Base-by-base conservation (phyloP, 148 eudicot species). In the Fagopyrum homotropicum region DNA sequence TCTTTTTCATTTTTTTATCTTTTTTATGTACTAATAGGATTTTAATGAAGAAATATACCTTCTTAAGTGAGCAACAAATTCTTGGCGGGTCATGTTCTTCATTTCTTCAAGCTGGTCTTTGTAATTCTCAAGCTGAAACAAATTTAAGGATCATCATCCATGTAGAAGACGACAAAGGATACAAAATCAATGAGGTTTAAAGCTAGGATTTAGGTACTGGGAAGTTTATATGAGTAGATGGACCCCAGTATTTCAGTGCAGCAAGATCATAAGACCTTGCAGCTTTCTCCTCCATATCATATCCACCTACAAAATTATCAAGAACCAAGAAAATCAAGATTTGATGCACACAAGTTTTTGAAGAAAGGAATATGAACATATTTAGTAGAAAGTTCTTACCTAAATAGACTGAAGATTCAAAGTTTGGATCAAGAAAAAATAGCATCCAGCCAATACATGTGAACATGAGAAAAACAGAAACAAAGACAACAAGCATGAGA, bases 51-150 rank as follows among this genome's bases (percentile, higher is more conserved):
- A 45, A 3, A 77, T 45, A 0, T 30, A 10, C 98, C 98, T 91
- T 83, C 98, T 87, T 77, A 93, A 82, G 75, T 91, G 93, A 70
- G 98, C 98, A 73, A 93, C 93, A 78, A 70, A 89, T 83, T 93
- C 98, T 84, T 93, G 98, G 22, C 98, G 86, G 45, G 80, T 89
- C 98, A 91, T 91, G 81, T 86, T 84, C 82, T 91, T 87, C 98
- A 93, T 93, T 6, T 83, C 85, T 80, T 91, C 95, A 16, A 89
- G 87, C 76, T 89, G 87, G 17, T 84, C 83, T 45, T 82, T 89
- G 84, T 93, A 93, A 68, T 86, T 85, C 66, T 91, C 97, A 52
- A 93, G 68, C 98, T 93, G 78, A 9, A 19, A 80, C 16, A 80
- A 3, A 19, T 45, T 10, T 1, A 59, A 44, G 19, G 61, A 26